Evolutionary conservation across 2,329 filamentous ascomycete species (phyloP).

Genomic region (Apiospora phragmitis): DNA sequence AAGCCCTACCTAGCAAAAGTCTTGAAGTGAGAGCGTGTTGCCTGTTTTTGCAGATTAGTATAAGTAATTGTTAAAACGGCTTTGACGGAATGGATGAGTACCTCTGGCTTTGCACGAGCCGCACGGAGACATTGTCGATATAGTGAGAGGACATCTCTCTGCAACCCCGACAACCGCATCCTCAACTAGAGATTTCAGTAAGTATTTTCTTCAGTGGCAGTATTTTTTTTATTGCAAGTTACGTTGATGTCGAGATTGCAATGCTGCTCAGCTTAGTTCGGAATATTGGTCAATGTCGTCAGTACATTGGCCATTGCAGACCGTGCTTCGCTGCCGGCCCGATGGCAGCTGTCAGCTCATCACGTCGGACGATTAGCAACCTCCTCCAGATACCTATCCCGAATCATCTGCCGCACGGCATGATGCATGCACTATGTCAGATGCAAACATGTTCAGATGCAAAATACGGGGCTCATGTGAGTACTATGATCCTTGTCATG

Average conservation of each 20-base stretch:
- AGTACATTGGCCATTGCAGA: not conserved
- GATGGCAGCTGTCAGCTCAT: not conserved
- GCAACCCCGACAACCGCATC: conserved; percentile 77
- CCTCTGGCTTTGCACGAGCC: conserved; percentile 75
- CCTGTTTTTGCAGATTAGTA: conserved; percentile 38
- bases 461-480: no score
- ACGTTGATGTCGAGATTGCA: not conserved
- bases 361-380: not conserved
- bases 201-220: not conserved
- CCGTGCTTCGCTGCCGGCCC: not conserved
- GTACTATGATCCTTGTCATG: no score
- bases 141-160: conserved; percentile 81
- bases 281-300: not conserved
- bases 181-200: not conserved
- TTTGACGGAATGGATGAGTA: conserved; percentile 40
- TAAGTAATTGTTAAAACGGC: not conserved
- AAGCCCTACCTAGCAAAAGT: conserved; percentile 59
- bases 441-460: not conserved
- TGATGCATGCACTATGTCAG: not conserved
- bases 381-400: not conserved
- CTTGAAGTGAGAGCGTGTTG: conserved; percentile 61
- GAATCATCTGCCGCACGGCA: not conserved
- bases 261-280: not conserved
- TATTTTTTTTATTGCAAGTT: not conserved
- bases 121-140: conserved; percentile 86